Evolutionary conservation across 805 yeast genomes (phyloP).

Genomic region (Suhomyces sp.): DNA sequence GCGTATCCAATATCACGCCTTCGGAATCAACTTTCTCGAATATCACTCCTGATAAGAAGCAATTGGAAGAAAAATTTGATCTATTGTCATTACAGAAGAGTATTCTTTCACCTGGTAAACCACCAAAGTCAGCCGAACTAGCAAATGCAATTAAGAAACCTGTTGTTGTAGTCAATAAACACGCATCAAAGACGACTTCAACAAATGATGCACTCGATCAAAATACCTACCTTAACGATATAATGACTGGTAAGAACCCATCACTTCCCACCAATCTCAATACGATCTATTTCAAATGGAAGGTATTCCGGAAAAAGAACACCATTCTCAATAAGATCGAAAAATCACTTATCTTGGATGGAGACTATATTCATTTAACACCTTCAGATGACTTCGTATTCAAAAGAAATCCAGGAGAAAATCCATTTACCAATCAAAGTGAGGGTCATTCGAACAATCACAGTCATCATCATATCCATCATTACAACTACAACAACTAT

Average conservation of each 20-base stretch:
- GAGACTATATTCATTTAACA: constrained; percentile 86
- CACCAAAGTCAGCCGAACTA: not conserved
- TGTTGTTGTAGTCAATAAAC: not conserved
- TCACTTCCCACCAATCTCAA: constrained; percentile 36
- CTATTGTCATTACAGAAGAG: constrained; percentile 3
- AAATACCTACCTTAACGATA: constrained; percentile 30
- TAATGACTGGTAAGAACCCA: constrained; percentile 26
- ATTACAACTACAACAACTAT: constrained; percentile 39
- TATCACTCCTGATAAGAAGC: constrained; percentile 24
- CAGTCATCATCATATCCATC: constrained; percentile 29
- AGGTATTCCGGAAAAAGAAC: constrained; percentile 86
- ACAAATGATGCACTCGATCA: constrained; percentile 7
- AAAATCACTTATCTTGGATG: constrained; percentile 83
- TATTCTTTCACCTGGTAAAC: too few relatives aligned
- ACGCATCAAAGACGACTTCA: not conserved
- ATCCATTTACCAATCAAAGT: constrained; percentile 23
- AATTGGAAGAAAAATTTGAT: constrained; percentile 18
- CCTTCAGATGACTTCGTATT: constrained; percentile 75
- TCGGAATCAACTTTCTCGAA: constrained; percentile 21
- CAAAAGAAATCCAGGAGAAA: constrained; percentile 30
- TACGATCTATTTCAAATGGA: constrained; percentile 77
- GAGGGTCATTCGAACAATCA: constrained; percentile 4
- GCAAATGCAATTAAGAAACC: not conserved
- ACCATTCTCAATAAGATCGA: constrained; percentile 79
- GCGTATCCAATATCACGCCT: constrained; percentile 24